Evolutionary conservation across 116 monocot species (phyloP).

Genomic region (Phalaenopsis hybrid): DNA sequence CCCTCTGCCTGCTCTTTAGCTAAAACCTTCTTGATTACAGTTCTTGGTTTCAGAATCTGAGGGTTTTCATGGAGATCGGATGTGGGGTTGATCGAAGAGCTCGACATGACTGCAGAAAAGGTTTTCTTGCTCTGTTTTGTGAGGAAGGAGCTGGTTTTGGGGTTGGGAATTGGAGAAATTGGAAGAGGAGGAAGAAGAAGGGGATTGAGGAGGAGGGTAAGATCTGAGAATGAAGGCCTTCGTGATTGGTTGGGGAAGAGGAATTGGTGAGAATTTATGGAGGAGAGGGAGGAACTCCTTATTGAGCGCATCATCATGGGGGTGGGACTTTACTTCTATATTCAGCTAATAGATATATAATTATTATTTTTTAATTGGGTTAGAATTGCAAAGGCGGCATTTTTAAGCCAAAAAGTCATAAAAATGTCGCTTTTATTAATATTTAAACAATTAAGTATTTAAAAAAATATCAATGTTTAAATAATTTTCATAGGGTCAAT

Average conservation of each 20-base stretch:
- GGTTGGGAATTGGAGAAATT: background rate
- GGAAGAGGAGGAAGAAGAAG: background rate
- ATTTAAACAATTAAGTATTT: too few relatives aligned
- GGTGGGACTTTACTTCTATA: too few relatives aligned
- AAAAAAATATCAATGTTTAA: too few relatives aligned
- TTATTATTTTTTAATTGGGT: too few relatives aligned
- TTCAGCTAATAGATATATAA: too few relatives aligned
- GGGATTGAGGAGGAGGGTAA: background rate
- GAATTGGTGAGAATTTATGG: conserved; percentile 28
- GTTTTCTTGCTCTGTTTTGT: background rate
- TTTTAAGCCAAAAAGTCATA: too few relatives aligned
- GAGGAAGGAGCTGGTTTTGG: background rate
- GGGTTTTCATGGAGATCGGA: background rate
- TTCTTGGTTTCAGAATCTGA: conserved; percentile 9
- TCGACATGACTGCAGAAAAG: background rate
- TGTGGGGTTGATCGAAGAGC: background rate
- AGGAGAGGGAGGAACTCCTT: background rate
- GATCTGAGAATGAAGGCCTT: background rate
- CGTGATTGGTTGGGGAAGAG: conserved; percentile 12
- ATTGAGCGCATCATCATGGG: too few relatives aligned
- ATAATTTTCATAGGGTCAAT: too few relatives aligned
- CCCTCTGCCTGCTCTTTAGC: conserved; percentile 30
- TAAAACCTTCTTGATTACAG: conserved; percentile 24
- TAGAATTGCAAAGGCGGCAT: too few relatives aligned
- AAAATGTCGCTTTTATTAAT: too few relatives aligned